Evolutionary conservation across 768 basidiomycete genomes (phyloP).

Genomic region (Daedalea quercina): DNA sequence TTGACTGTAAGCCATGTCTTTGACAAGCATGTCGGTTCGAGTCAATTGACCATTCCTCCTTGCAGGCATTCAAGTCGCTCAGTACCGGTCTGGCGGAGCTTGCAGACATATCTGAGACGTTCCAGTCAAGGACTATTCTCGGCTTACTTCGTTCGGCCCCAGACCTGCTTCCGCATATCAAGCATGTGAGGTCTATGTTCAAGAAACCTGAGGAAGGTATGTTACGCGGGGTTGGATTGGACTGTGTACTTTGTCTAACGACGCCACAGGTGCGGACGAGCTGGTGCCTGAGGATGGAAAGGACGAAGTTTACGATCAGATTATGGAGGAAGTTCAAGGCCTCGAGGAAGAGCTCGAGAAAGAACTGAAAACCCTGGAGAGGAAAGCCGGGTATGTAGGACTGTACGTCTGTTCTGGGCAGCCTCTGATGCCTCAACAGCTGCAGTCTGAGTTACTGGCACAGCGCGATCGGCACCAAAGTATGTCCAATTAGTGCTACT

Average conservation of each 20-base stretch:
- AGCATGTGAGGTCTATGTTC: slow-evolving; percentile 70
- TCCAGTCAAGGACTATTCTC: slow-evolving; percentile 70
- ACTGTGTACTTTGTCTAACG: neutral
- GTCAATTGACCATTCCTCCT: neutral
- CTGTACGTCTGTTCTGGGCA: slow-evolving; percentile 1
- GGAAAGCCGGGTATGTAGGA: slow-evolving; percentile 53
- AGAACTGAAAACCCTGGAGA: slow-evolving; percentile 58
- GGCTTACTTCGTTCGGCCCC: slow-evolving; percentile 77
- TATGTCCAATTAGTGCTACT: slow-evolving; percentile 14
- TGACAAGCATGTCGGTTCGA: no score
- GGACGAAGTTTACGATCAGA: slow-evolving; percentile 77
- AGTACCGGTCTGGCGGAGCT: slow-evolving; percentile 60
- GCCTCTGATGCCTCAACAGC: slow-evolving; percentile 27
- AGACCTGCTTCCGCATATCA: slow-evolving; percentile 64
- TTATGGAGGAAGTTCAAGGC: slow-evolving; percentile 60
- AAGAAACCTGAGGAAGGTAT: slow-evolving; percentile 56
- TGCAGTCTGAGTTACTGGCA: slow-evolving; percentile 59
- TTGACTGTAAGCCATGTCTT: slow-evolving; percentile 42
- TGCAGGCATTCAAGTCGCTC: slow-evolving; percentile 69
- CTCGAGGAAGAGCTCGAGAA: slow-evolving; percentile 70
- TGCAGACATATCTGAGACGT: slow-evolving; percentile 58
- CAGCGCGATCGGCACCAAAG: slow-evolving; percentile 80
- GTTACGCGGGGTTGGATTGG: neutral
- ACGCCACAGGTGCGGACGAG: slow-evolving; percentile 46
- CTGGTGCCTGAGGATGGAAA: slow-evolving; percentile 81